Conservation (phyloP, 768 basidiomycete genomes). For the Royoungia palumana region DNA sequence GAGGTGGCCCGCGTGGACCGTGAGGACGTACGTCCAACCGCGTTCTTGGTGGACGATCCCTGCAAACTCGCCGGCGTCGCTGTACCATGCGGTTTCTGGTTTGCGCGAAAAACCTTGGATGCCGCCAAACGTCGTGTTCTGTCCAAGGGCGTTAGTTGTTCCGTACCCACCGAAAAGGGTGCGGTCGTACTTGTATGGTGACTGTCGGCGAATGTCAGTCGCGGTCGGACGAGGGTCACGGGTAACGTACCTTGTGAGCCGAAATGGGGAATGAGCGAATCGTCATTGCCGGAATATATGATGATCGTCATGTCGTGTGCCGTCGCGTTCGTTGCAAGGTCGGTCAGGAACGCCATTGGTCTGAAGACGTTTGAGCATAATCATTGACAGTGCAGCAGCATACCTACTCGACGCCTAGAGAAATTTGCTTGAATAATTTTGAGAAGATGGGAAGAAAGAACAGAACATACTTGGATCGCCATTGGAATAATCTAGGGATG, state of each 20-base stretch:
- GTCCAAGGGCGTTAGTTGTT: not conserved
- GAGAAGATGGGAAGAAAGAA: not conserved
- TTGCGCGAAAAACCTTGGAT: slow-evolving; percentile 68
- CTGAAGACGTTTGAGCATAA: slow-evolving; percentile 31
- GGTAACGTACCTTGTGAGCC: slow-evolving; percentile 54
- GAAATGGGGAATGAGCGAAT: slow-evolving; percentile 59
- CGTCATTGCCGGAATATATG: slow-evolving; percentile 67
- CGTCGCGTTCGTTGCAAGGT: slow-evolving; percentile 64
- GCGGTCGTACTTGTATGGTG: slow-evolving; percentile 47
- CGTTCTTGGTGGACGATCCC: slow-evolving; percentile 77
- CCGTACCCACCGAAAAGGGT: not conserved
- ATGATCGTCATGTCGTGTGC: slow-evolving; percentile 49
- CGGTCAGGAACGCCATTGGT: slow-evolving; percentile 60
- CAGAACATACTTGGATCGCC: slow-evolving; percentile 33
- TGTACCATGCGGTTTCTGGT: slow-evolving; percentile 66
- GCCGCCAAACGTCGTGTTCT: slow-evolving; percentile 81
- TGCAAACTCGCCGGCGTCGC: slow-evolving; percentile 54
- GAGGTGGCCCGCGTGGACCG: slow-evolving; percentile 39
- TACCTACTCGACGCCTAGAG: slow-evolving; percentile 35
- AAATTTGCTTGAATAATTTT: not conserved
- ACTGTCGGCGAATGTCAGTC: slow-evolving; percentile 35
- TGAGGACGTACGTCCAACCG: slow-evolving; percentile 46
- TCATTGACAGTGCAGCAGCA: not conserved
- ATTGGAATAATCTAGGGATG: slow-evolving; percentile 15
- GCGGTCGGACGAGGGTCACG: not conserved